Conservation (phyloP, 1,139 yeast species). For the Taphrina wiesneri region DNA sequence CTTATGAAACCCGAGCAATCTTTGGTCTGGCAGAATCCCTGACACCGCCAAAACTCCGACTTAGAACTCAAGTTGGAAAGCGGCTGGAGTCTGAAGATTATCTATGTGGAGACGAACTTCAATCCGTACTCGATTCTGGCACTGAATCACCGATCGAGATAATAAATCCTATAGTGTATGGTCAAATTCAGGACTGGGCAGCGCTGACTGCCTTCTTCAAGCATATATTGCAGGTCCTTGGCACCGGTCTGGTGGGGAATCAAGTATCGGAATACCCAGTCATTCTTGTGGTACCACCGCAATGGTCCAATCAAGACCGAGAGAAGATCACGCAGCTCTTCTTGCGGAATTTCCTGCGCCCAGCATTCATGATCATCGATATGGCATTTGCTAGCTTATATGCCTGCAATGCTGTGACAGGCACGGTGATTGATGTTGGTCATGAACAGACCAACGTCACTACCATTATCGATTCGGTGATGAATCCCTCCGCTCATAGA, state of each 20-base stretch:
- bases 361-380: constrained; percentile 72
- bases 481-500: neutral
- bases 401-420: constrained; percentile 63
- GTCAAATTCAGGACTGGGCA: constrained; percentile 35
- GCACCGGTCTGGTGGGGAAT: constrained; percentile 8
- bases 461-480: constrained; percentile 12
- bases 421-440: constrained; percentile 82
- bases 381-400: constrained; percentile 69
- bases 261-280: constrained; percentile 35
- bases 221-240: constrained; percentile 25
- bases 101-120: constrained; percentile 14
- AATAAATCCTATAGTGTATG: constrained; percentile 34
- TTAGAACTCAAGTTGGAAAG: constrained; percentile 6
- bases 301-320: constrained; percentile 34
- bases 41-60: constrained; percentile 34
- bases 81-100: constrained; percentile 1
- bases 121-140: neutral
- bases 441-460: constrained; percentile 54
- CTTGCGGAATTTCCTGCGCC: constrained; percentile 72
- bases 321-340: constrained; percentile 44
- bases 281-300: constrained; percentile 35
- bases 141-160: neutral
- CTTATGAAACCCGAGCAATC: constrained; percentile 34
- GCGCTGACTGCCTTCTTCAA: constrained; percentile 42
- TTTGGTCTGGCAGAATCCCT: constrained; percentile 37